Evolutionary conservation across 805 yeast species (phyloP), one percentile per base, ranked within the genome.

Genomic region (Maudiozyma barnettii): DNA sequence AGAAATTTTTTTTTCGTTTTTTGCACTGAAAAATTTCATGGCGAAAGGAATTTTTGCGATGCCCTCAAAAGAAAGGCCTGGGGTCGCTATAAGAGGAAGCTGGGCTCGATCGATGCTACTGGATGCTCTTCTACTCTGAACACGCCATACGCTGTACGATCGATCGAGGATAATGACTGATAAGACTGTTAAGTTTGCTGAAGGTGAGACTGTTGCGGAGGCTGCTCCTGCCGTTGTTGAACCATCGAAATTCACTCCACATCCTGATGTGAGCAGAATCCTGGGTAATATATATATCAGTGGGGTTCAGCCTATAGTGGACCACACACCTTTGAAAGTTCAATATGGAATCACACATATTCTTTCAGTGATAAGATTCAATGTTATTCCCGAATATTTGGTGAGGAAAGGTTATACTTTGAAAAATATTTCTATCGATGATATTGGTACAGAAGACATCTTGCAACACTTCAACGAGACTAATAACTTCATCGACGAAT

Each of bases 261-360:
- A 49, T 20, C 51, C 57, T 2, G 64, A 61, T 49, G 39, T 59
- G 10, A 58, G 77, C 47, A 71, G 95, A 57, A 74, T 89, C n/a
- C 64, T 86, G n/a, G 95, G 95, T 22, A 81, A 82, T 8, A 74
- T 91, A 1, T 85, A 80, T 65, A 64, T 91, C 14, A 89, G 96
- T 4, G 78, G 93, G 0, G 69, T 82, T 19, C 77, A 76, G 44
- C 84, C 95, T 0, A 66, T 89, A 20, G 67, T 74, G 14, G 73
- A 77, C 3, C 74, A 68, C 39, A 64, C 71, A 13, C 79, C 83
- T 39, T 64, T 86, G 39, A 66, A 64, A 29, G 68, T 69, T 20
- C 70, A 76, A 20, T 66, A 73, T 54, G 75, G 77, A 9, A 81
- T 93, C 39, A 75, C 87, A 0, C 87, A 84, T 59, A 77, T 93